phyloP scores from a whole-genome alignment of 75 land plant genomes.

The Cryptomeria japonica region DNA sequence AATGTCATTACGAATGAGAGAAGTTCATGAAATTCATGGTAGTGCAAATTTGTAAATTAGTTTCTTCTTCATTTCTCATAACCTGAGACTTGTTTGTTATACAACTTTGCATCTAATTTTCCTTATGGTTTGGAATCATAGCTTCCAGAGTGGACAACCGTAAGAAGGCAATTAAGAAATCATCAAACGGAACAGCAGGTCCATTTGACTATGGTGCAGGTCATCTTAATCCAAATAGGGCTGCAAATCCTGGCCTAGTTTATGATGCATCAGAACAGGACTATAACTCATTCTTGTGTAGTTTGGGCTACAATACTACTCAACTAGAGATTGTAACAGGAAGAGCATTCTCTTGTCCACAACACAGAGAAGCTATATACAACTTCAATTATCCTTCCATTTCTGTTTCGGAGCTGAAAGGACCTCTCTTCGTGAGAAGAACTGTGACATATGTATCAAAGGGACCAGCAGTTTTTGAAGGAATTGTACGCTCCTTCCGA shows the following conservation, averaged over 20 bases:
- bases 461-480: constrained; percentile 14
- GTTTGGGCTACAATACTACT: background rate
- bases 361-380: background rate
- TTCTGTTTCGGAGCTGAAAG: constrained; percentile 28
- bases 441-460: constrained; percentile 17
- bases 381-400: constrained; percentile 54
- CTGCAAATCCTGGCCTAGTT: constrained; percentile 40
- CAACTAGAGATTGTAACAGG: constrained; percentile 19
- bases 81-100: background rate
- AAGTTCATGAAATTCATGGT: background rate
- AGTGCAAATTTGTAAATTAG: background rate
- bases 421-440: constrained; percentile 19
- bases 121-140: background rate
- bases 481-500: background rate
- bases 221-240: constrained; percentile 29
- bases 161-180: background rate
- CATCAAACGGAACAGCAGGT: constrained; percentile 1
- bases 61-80: background rate
- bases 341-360: constrained; percentile 5
- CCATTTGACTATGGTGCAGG: constrained; percentile 48
- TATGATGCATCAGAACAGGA: constrained; percentile 19
- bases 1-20: background rate
- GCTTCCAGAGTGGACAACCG: background rate
- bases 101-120: background rate
- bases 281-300: background rate